Conservation (phyloP, 305 asterid species). For the Andrographis paniculata region DNA sequence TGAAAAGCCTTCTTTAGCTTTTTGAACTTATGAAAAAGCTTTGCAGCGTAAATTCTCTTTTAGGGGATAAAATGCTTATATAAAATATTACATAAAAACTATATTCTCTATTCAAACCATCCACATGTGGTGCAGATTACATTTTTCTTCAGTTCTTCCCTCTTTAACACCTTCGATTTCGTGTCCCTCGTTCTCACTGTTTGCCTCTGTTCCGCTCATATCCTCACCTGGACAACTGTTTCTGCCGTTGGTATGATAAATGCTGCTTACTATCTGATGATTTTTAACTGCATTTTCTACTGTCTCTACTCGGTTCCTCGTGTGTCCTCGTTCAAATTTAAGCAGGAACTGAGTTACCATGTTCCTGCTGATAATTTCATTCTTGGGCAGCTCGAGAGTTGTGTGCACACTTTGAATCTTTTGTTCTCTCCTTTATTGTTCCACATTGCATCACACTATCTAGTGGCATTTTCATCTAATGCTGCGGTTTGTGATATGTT, state of each 20-base stretch:
- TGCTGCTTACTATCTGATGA: constrained; percentile 88
- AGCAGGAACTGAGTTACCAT: constrained; percentile 65
- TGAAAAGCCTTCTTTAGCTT: no score
- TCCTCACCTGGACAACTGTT: constrained; percentile 96
- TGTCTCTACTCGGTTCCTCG: constrained; percentile 92
- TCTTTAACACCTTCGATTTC: constrained; percentile 49
- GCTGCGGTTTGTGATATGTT: constrained; percentile 69
- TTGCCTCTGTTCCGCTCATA: constrained; percentile 71
- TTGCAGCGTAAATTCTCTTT: no score
- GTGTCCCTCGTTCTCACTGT: constrained; percentile 50
- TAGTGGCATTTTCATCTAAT: constrained; percentile 55
- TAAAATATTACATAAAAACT: no score
- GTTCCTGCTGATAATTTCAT: constrained; percentile 70
- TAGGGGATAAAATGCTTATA: no score
- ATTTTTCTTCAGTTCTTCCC: constrained; percentile 73
- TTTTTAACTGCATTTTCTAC: constrained; percentile 75
- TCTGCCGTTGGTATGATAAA: constrained; percentile 85
- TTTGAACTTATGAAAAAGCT: no score
- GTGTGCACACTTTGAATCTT: constrained; percentile 77
- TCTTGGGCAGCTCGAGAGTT: constrained; percentile 85
- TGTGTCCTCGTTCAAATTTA: constrained; percentile 68
- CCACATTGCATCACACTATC: constrained; percentile 73
- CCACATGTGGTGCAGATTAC: constrained; percentile 73
- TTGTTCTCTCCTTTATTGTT: constrained; percentile 66
- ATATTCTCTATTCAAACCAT: no score